Conservation (phyloP, 257 asterid genomes). For the Nicotiana benthamiana region DNA sequence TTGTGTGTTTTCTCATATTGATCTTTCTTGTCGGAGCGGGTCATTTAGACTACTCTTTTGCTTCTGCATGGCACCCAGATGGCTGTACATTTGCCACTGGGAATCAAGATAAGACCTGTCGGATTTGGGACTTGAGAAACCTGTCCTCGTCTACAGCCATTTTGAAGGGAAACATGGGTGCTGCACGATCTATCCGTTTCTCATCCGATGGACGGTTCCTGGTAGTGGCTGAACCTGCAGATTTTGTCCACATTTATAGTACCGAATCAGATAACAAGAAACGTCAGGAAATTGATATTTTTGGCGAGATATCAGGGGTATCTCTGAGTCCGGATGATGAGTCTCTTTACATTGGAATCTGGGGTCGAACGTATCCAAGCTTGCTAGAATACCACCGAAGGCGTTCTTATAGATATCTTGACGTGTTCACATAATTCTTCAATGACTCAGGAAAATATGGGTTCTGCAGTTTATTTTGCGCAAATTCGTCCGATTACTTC, state of each 20-base stretch:
- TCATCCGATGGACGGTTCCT: conserved; percentile 59
- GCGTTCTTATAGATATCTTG: conserved; percentile 42
- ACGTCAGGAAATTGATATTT: conserved; percentile 64
- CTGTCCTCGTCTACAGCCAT: conserved; percentile 29
- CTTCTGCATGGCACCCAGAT: conserved; percentile 70
- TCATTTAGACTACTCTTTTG: conserved; percentile 66
- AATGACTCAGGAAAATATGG: background rate
- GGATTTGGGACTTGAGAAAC: conserved; percentile 67
- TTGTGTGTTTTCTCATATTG: background rate
- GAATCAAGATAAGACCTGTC: conserved; percentile 71
- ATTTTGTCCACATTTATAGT: conserved; percentile 60
- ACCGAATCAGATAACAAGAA: conserved; percentile 31
- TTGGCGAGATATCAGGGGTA: conserved; percentile 72
- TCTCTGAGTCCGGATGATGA: conserved; percentile 65
- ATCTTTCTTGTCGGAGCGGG: conserved; percentile 27
- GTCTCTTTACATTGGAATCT: conserved; percentile 51
- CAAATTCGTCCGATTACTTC: background rate
- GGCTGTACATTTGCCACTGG: conserved; percentile 64
- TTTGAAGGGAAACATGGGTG: conserved; percentile 61
- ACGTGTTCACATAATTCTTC: conserved; percentile 29
- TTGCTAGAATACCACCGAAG: conserved; percentile 52
- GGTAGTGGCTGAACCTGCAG: conserved; percentile 67
- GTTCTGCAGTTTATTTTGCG: background rate
- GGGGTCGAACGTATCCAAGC: conserved; percentile 76
- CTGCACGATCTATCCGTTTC: conserved; percentile 58